Base-by-base conservation (phyloP, 2,329 filamentous ascomycete genomes). In the Trichoderma cornu-damae region DNA sequence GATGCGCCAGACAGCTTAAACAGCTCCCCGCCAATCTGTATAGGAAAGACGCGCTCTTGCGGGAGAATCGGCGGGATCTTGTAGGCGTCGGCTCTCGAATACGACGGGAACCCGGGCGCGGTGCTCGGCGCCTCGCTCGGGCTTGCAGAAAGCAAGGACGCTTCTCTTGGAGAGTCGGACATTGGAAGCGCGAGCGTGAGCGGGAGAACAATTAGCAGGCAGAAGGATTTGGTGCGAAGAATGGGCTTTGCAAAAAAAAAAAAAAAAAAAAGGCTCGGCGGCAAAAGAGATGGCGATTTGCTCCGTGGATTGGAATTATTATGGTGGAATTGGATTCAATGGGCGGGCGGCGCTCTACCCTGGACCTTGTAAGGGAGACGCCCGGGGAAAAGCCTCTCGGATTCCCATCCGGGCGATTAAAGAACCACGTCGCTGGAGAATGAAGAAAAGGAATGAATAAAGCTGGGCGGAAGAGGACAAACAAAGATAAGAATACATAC, bases 1-100 rank as follows among this genome's bases (percentile, higher is more conserved):
- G 86, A 89, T 18, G 86, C 86, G 26, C 87, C 87, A 2, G 86
- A 89, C 51, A 89, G 77, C 69, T 88, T 85, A 66, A 89, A 89
- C 51, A 89, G 73, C 71, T 87, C 83, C 14, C 82, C 82, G 16
- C 87, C 86, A 63, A 89, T 87, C 71, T 89, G 87, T 60, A 89
- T 86, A 2, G 86, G 86, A 61, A 89, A 90, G 16, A 89, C 86
- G 64, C 86, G 85, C 67, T 87, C 84, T 62, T 86, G 84, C 3
- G 87, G 87, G 16, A 89, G 75, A 52, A 85, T 77, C 44, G 73
- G 74, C 24, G 80, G 81, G 47, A 84, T 84, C 63, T 75, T 75
- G 61, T 70, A 69, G 54, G 79, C 69, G 59, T 60, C 67, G n/a
- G 63, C 61, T 50, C 72, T 71, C 30, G 66, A 66, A 49, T 66